Conservation (phyloP, 345 rosid genomes). For the thale cress (Arabidopsis thaliana) region TAIR10.1 NC_003076.8:20837501-20838000, state of each 20-base stretch:
- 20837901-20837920: slow-evolving; percentile 80
- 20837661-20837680: slow-evolving; percentile 66
- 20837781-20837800: background rate
- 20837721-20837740: slow-evolving; percentile 49
- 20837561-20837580: background rate
- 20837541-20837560: background rate
- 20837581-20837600: slow-evolving; percentile 4
- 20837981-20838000: slow-evolving; percentile 5
- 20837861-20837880: slow-evolving; percentile 56
- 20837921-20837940: slow-evolving; percentile 57
- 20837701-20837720: slow-evolving; percentile 60
- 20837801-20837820: slow-evolving; percentile 42
- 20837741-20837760: slow-evolving; percentile 5
- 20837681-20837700: slow-evolving; percentile 72
- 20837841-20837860: slow-evolving; percentile 66
- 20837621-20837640: slow-evolving; percentile 82
- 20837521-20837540: slow-evolving; percentile 13
- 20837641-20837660: slow-evolving; percentile 52
- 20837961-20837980: slow-evolving; percentile 15
- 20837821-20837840: slow-evolving; percentile 62
- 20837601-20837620: slow-evolving; percentile 57
- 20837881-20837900: slow-evolving; percentile 65
- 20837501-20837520: slow-evolving; percentile 42
- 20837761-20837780: background rate
- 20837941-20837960: slow-evolving; percentile 50